Percentiles rank a stretch among this genome's conserved stretches.
phyloP scores from a whole-genome alignment of 164 flowering plant species.

The Paratinospora sagittata region DNA sequence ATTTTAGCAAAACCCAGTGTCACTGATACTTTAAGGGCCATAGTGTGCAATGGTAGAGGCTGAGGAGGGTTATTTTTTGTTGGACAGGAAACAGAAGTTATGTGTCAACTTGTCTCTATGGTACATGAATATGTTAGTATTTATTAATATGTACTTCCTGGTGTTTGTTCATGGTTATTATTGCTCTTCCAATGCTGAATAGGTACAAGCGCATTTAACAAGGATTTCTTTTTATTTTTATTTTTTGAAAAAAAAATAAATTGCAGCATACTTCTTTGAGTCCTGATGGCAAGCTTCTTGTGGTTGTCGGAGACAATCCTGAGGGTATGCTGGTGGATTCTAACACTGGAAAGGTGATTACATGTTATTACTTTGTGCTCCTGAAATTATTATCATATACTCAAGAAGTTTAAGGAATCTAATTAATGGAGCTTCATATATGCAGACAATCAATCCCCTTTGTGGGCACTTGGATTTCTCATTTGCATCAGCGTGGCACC shows the following conservation, averaged over 20 bases:
- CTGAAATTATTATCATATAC: background rate
- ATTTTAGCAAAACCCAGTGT: too few relatives aligned
- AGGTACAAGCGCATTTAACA: background rate
- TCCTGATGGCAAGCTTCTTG: slow-evolving; percentile 77
- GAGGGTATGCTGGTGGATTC: slow-evolving; percentile 72
- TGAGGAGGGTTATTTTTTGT: too few relatives aligned
- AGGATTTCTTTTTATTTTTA: background rate
- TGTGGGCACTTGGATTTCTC: slow-evolving; percentile 83
- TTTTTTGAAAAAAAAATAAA: background rate
- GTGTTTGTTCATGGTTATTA: too few relatives aligned
- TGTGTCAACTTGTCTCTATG: background rate
- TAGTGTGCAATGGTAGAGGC: too few relatives aligned
- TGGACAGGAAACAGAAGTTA: background rate
- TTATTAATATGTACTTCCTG: too few relatives aligned
- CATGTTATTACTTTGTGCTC: background rate
- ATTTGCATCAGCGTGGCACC: slow-evolving; percentile 98
- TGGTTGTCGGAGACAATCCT: slow-evolving; percentile 81
- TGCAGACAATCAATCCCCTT: slow-evolving; percentile 50
- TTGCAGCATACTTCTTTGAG: slow-evolving; percentile 82
- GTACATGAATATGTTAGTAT: background rate
- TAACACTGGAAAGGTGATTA: slow-evolving; percentile 66
- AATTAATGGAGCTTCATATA: background rate
- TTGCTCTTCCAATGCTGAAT: background rate
- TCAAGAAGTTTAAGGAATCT: background rate
- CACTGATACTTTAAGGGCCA: too few relatives aligned